Base-by-base conservation (phyloP, 352 stramenopile genomes). In the Phytopythium cucurbitacearum region DNA sequence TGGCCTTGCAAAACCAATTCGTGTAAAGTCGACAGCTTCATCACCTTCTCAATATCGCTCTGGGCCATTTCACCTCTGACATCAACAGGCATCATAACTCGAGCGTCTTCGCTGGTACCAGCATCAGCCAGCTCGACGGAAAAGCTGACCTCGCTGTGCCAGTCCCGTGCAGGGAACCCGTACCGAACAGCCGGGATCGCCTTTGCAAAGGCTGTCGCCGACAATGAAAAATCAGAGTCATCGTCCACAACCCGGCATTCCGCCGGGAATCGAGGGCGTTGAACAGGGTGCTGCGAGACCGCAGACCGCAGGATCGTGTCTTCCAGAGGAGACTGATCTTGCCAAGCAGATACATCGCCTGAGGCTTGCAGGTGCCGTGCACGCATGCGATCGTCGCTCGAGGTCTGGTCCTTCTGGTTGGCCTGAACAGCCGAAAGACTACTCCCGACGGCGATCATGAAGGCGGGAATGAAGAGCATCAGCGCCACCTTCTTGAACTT, bases 401-500 rank as follows among this genome's bases (percentile, higher is more conserved):
- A 39, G 41, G 36, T 70, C 12, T 75, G 57, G 12, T 74, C 64
- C 38, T 71, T 74, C 57, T 82, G 67, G 47, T 85, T 85, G 46
- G 75, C 72, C 42, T 85, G 75, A 34, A 85, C 59, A 32, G 75
- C 69, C 38, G 74, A 82, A 32, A 85, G 62, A 13, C 62, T 73
- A 48, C 65, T 80, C 28, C 74, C 67, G 21, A 85, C 62, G 5
- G 74, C 71, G 64, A 82, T 65, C 74, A 79, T 82, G 16, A 78
- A 65, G 1, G 73, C 51, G 5, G 74, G 69, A 48, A 83, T 75
- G 55, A 83, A 85, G 36, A 85, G 71, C 47, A 69, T 75, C 34
- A 85, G 69, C 16, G 63, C 60, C n/a, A 71, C 67, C 53, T 80
- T 80, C 61, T 85, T 85, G 56, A 71, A 61, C 57, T 82, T 82